These are phyloP conservation scores for Diutina sp. DNA, from an alignment of 1,139 yeast species.

Conservation along the genomic window DNA sequence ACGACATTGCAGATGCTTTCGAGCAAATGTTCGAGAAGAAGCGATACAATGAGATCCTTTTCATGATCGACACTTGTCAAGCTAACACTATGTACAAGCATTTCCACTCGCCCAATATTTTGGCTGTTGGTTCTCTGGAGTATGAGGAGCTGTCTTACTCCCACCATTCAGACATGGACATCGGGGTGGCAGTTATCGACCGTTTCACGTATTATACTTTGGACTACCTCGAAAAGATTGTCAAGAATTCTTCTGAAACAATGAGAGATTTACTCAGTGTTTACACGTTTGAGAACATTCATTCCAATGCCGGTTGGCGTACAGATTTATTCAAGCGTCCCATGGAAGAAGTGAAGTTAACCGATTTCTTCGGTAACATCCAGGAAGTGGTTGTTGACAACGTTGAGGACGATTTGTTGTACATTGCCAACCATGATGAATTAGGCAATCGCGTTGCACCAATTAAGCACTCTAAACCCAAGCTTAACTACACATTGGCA, in stretches of 20 bases:
- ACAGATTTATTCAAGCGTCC: slow-evolving; percentile 66
- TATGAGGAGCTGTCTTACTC: slow-evolving; percentile 87
- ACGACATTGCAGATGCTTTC: slow-evolving; percentile 94
- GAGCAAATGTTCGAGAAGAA: slow-evolving; percentile 95
- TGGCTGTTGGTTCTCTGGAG: slow-evolving; percentile 90
- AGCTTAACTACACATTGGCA: not conserved
- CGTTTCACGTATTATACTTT: slow-evolving; percentile 87
- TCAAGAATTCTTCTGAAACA: slow-evolving; percentile 62
- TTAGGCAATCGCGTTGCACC: slow-evolving; percentile 6
- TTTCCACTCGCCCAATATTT: slow-evolving; percentile 82
- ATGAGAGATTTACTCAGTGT: slow-evolving; percentile 74
- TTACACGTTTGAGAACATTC: slow-evolving; percentile 75
- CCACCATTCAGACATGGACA: slow-evolving; percentile 88
- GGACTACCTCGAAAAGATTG: slow-evolving; percentile 74
- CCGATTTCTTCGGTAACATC: slow-evolving; percentile 92
- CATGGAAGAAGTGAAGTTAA: slow-evolving; percentile 57
- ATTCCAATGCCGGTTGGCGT: slow-evolving; percentile 85
- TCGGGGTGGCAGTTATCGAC: slow-evolving; percentile 97
- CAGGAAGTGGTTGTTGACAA: slow-evolving; percentile 67
- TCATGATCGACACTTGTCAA: slow-evolving; percentile 98
- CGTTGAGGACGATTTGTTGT: slow-evolving; percentile 32
- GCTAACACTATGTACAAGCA: slow-evolving; percentile 96
- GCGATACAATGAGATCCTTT: slow-evolving; percentile 86
- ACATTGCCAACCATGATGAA: slow-evolving; percentile 16
- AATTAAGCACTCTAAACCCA: not conserved